A percentile compares a stretch with the other conserved stretches of the same genome.
phyloP scores from a whole-genome alignment of 345 rosid species.

The Trapa bicornis region DNA sequence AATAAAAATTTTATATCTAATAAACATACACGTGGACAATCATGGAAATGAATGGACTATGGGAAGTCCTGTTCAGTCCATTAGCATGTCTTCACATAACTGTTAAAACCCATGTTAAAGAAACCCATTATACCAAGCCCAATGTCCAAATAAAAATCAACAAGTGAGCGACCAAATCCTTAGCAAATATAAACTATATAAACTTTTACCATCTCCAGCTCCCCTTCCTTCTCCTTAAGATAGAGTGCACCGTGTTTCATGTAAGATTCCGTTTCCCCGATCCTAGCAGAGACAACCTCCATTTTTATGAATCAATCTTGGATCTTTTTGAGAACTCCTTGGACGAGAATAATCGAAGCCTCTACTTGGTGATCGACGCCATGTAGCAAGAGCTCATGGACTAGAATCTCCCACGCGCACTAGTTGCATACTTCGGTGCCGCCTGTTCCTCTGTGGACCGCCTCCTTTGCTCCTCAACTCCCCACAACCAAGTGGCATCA shows the following conservation, averaged over 20 bases:
- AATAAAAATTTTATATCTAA: too few relatives aligned
- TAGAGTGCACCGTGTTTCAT: constrained; percentile 28
- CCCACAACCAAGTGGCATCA: constrained; percentile 27
- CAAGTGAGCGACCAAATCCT: too few relatives aligned
- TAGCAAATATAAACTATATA: too few relatives aligned
- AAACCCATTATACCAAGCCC: too few relatives aligned
- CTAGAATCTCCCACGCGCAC: constrained; percentile 39
- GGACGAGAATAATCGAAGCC: constrained; percentile 45
- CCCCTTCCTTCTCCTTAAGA: constrained; percentile 4
- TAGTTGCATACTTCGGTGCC: constrained; percentile 64
- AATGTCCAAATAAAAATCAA: too few relatives aligned
- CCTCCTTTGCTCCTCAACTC: constrained; percentile 24
- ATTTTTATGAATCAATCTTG: constrained; percentile 47
- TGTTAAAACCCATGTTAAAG: too few relatives aligned
- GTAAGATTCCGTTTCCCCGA: constrained; percentile 1
- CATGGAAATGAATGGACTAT: too few relatives aligned
- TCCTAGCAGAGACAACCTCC: constrained; percentile 11
- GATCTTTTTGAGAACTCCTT: constrained; percentile 36
- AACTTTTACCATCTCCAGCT: neutral
- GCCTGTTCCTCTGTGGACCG: constrained; percentile 51
- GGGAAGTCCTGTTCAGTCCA: too few relatives aligned
- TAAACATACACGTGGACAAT: too few relatives aligned
- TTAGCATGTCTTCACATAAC: too few relatives aligned
- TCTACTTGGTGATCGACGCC: constrained; percentile 56
- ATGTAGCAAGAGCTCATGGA: constrained; percentile 68